Percentiles rank a stretch among this genome's conserved stretches.
These are phyloP conservation scores for Diaporthe destruens DNA, from an alignment of 2,329 filamentous ascomycete genomes.

Conservation along the genomic window DNA sequence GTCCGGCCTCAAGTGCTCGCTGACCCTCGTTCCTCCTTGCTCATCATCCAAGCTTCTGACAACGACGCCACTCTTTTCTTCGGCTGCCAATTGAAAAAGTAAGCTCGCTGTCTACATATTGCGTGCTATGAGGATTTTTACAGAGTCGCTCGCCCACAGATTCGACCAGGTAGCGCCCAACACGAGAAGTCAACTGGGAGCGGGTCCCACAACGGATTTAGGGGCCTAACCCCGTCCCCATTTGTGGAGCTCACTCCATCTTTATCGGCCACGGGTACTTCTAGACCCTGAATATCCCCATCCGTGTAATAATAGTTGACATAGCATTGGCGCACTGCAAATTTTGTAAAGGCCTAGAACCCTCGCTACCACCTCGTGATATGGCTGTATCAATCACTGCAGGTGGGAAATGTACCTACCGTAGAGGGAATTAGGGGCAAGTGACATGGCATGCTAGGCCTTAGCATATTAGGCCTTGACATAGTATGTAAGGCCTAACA, in stretches of 20 bases:
- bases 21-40: slow-evolving; percentile 8
- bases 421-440: too few relatives aligned
- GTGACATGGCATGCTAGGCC: too few relatives aligned
- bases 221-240: background rate
- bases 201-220: slow-evolving; percentile 7
- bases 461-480: too few relatives aligned
- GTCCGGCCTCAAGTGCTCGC: background rate
- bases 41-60: background rate
- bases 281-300: background rate
- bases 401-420: background rate
- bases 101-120: background rate
- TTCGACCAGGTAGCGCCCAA: background rate
- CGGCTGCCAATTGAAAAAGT: background rate
- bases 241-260: background rate
- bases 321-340: background rate
- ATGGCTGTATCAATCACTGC: too few relatives aligned
- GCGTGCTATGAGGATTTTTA: background rate
- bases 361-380: too few relatives aligned
- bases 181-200: background rate
- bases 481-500: too few relatives aligned
- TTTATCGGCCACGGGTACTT: background rate
- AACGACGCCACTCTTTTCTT: background rate
- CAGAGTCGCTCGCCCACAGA: background rate
- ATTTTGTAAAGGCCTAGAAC: background rate
- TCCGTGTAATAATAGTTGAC: background rate